Evolutionary conservation across 116 monocot species (phyloP).

Genomic region (Phalaenopsis hybrid): DNA sequence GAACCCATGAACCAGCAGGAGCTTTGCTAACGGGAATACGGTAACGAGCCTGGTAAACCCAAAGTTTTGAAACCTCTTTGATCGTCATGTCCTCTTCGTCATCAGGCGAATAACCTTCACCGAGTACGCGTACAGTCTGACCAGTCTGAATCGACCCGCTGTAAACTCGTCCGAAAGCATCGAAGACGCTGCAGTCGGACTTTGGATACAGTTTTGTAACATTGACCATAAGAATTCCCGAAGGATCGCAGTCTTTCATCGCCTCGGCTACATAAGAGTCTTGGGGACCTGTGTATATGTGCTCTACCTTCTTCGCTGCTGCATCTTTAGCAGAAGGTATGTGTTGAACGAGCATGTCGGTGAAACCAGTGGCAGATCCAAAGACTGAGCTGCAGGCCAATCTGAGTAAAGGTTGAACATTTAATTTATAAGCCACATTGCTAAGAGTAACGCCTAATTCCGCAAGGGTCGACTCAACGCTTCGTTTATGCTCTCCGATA

Average conservation of each 20-base stretch:
- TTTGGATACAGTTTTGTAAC: slow-evolving; percentile 93
- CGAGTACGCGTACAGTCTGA: slow-evolving; percentile 81
- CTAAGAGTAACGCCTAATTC: slow-evolving; percentile 89
- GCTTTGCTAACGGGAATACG: slow-evolving; percentile 91
- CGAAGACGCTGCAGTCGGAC: slow-evolving; percentile 95
- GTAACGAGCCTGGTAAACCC: slow-evolving; percentile 97
- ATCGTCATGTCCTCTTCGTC: slow-evolving; percentile 97
- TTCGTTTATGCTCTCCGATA: slow-evolving; percentile 87
- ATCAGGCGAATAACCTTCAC: slow-evolving; percentile 97
- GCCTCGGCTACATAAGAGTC: slow-evolving; percentile 64
- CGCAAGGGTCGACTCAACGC: slow-evolving; percentile 75
- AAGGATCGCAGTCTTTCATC: slow-evolving; percentile 94
- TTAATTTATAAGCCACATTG: slow-evolving; percentile 85
- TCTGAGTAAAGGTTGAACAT: slow-evolving; percentile 77
- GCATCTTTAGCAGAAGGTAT: slow-evolving; percentile 90
- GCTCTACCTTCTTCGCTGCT: slow-evolving; percentile 71
- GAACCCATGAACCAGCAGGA: slow-evolving; percentile 96
- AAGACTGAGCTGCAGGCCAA: slow-evolving; percentile 95
- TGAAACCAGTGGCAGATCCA: slow-evolving; percentile 87
- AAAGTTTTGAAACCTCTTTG: slow-evolving; percentile 95
- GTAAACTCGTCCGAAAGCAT: slow-evolving; percentile 94
- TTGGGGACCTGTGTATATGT: slow-evolving; percentile 85
- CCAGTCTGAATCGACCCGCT: slow-evolving; percentile 94
- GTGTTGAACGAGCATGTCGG: slow-evolving; percentile 90
- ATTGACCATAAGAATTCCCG: slow-evolving; percentile 86